Evolutionary conservation across 2,329 filamentous ascomycete species (phyloP).

Genomic region (Fusarium pseudocircinatum): DNA sequence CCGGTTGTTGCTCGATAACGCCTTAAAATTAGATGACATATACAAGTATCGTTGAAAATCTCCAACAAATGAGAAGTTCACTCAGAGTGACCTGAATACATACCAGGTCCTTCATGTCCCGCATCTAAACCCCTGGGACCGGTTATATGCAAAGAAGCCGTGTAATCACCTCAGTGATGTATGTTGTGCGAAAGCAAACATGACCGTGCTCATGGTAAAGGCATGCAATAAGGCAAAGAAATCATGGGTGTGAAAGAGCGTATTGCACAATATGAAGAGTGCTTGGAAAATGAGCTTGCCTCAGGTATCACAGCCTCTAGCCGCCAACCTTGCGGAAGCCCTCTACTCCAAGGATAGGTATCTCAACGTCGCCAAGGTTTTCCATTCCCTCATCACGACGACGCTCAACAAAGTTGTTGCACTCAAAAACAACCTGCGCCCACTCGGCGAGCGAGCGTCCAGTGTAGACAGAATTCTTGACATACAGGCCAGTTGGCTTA

Average conservation of each 20-base stretch:
- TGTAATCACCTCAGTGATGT: slow-evolving; percentile 22
- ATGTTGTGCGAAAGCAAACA: slow-evolving; percentile 32
- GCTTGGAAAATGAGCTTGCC: not conserved
- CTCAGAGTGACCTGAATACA: slow-evolving; percentile 19
- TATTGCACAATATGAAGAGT: not conserved
- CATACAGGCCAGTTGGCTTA: slow-evolving; percentile 58
- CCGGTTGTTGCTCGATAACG: slow-evolving; percentile 33
- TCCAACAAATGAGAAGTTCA: slow-evolving; percentile 30
- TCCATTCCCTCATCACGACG: slow-evolving; percentile 78
- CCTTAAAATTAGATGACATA: slow-evolving; percentile 26
- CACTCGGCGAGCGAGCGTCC: slow-evolving; percentile 83
- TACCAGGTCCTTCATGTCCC: slow-evolving; percentile 10
- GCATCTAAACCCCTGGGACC: slow-evolving; percentile 1
- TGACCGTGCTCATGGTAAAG: slow-evolving; percentile 15
- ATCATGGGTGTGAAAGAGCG: slow-evolving; percentile 10
- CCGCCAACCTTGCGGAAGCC: slow-evolving; percentile 52
- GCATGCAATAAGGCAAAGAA: slow-evolving; percentile 9
- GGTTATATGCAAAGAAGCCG: slow-evolving; percentile 12
- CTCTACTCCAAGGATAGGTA: slow-evolving; percentile 54
- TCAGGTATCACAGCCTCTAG: slow-evolving; percentile 29
- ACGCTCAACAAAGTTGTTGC: slow-evolving; percentile 82
- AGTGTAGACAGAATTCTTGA: slow-evolving; percentile 66
- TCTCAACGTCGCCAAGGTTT: slow-evolving; percentile 72
- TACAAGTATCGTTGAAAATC: slow-evolving; percentile 22
- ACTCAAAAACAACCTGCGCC: slow-evolving; percentile 78